Percentiles rank a stretch among this genome's conserved stretches.
phyloP scores from a whole-genome alignment of 768 basidiomycete species.

The Mycena maculata region DNA sequence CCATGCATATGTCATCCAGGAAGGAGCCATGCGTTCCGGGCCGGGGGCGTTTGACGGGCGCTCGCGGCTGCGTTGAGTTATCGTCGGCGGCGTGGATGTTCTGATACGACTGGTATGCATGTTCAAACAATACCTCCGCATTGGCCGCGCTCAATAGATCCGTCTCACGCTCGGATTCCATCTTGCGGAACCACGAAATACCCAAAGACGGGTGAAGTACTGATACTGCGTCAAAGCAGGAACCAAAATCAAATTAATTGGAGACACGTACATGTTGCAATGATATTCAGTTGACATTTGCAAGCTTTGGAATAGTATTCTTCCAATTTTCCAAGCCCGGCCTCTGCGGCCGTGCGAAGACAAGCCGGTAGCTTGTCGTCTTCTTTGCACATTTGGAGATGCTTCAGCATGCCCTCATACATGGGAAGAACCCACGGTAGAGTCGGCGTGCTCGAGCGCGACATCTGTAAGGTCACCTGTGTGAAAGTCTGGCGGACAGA shows the following conservation, averaged over 20 bases:
- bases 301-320: background rate
- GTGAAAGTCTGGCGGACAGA: background rate
- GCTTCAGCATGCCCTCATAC: slow-evolving; percentile 2
- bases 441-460: background rate
- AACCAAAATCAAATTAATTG: background rate
- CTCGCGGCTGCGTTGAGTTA: background rate
- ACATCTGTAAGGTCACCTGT: slow-evolving; percentile 13
- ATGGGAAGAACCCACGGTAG: too few species aligned
- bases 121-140: too few species aligned
- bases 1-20: slow-evolving; percentile 7
- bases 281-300: slow-evolving; percentile 7
- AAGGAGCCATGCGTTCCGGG: background rate
- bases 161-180: too few species aligned
- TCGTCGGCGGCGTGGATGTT: background rate
- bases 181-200: background rate
- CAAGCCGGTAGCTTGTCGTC: background rate
- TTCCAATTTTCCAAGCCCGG: background rate
- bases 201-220: background rate
- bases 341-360: background rate
- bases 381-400: background rate
- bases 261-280: background rate
- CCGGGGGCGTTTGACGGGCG: too few species aligned
- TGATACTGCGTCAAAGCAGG: background rate
- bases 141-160: too few species aligned
- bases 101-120: too few species aligned